Evolutionary conservation across 805 yeast genomes (phyloP).

Genomic region (Schwanniomyces vanrijiae): DNA sequence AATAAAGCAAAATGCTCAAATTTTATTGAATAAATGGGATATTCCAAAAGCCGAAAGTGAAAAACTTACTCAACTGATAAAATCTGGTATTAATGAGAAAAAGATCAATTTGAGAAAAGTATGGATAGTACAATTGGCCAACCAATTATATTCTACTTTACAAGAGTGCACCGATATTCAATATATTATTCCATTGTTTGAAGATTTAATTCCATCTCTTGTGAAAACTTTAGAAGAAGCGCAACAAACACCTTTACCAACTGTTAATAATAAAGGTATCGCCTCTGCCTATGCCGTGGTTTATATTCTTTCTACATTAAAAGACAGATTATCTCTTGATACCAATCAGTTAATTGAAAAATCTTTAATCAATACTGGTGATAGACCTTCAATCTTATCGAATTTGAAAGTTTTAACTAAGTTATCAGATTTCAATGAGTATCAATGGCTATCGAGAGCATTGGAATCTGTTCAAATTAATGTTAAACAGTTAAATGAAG

Average conservation of each 20-base stretch:
- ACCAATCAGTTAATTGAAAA: slow-evolving; percentile 29
- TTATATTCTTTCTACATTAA: slow-evolving; percentile 18
- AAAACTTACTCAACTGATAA: slow-evolving; percentile 32
- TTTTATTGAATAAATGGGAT: slow-evolving; percentile 18
- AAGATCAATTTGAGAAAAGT: slow-evolving; percentile 60
- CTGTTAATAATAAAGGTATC: slow-evolving; percentile 52
- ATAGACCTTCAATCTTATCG: slow-evolving; percentile 49
- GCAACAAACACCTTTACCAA: slow-evolving; percentile 50
- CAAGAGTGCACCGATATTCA: slow-evolving; percentile 8
- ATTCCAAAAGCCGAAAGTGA: slow-evolving; percentile 12
- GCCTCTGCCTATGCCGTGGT: slow-evolving; percentile 54
- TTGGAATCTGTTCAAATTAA: slow-evolving; percentile 30
- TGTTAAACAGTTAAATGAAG: slow-evolving; percentile 12
- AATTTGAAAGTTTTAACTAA: slow-evolving; percentile 53
- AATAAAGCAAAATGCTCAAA: slow-evolving; percentile 41
- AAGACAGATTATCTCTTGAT: slow-evolving; percentile 9
- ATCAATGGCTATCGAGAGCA: slow-evolving; percentile 52
- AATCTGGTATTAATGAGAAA: slow-evolving; percentile 65
- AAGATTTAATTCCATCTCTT: slow-evolving; percentile 21
- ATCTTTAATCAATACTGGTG: slow-evolving; percentile 35
- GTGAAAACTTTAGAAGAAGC: slow-evolving; percentile 41
- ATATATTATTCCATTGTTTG: slow-evolving; percentile 12
- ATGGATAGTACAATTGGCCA: slow-evolving; percentile 63
- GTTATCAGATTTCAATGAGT: slow-evolving; percentile 44
- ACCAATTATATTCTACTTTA: slow-evolving; percentile 16